Base-by-base conservation (phyloP, 139 green algal genomes). In the Raphidocelis subcapitata region DNA sequence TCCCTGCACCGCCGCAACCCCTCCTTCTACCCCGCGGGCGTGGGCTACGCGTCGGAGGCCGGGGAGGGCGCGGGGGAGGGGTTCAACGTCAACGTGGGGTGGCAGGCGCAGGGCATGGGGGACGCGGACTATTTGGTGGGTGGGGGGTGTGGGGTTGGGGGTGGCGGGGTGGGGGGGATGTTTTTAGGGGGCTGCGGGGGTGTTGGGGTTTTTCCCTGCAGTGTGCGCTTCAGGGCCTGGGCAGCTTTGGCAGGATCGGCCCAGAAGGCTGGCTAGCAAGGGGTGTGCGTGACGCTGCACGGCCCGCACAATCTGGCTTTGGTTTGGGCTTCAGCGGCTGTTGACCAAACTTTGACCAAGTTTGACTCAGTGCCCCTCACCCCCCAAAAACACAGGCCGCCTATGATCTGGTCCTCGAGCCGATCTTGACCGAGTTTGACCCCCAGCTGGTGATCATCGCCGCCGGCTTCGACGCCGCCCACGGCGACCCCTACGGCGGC, bases 41-140 rank as follows among this genome's bases (percentile, higher is more conserved):
- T 20, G 41, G 41, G 12, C 41, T 49, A 49, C 8, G 63, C 49
- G 12, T 41, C 33, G 29, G 56, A 87, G 74, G 71, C 78, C 5
- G 77, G 82, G 2, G 37, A 54, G 65, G 79, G 64, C 76, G 59
- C 26, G 69, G 84, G 62, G 21, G 21, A 20, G 1, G 89, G 89
- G 47, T 90, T 81, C 79, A 89, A 82, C 47, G 65, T 94, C 46
- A 94, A 94, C 71, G 72, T 93, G 1, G 81, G 83, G 37, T 95
- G 88, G 86, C 21, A 31, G 18, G 79, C 69, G 41, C 83, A 79
- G 52, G 85, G 85, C 55, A 70, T 88, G 71, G 83, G 75, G 0
- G 83, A 92, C 61, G 81, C 69, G 8, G 89, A 95, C 67, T 94
- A 93, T 72, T 35, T 85, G 76, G 82, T 82, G 31, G 33, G 67